These are phyloP conservation scores for Pulveroboletus ridleyi DNA, from an alignment of 1,284 basidiomycete species.

Conservation along the genomic window DNA sequence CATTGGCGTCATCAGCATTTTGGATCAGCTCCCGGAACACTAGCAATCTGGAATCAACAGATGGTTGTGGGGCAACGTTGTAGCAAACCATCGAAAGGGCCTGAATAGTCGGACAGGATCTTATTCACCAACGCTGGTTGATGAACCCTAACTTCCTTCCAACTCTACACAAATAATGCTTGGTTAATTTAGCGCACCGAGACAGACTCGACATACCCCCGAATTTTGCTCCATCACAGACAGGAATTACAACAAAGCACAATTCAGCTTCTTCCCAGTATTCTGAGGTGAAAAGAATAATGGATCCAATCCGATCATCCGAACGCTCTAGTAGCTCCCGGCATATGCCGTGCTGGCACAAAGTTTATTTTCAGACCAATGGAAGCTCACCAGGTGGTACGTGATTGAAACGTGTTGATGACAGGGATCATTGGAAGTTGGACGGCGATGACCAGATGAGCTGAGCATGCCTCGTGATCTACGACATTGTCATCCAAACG, in stretches of 20 bases:
- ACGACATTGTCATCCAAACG: too few relatives aligned
- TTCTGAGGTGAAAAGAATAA: too few relatives aligned
- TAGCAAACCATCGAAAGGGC: slow-evolving; percentile 1
- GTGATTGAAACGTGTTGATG: background rate
- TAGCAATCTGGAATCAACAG: background rate
- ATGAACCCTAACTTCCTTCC: background rate
- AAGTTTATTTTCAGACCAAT: background rate
- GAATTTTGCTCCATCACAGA: background rate
- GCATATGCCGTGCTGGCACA: background rate
- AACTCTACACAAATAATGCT: background rate
- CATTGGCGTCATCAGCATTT: background rate
- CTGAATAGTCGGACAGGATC: background rate
- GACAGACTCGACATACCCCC: background rate
- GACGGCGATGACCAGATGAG: background rate
- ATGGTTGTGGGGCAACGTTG: background rate
- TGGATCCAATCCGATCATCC: too few relatives aligned
- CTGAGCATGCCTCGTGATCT: background rate
- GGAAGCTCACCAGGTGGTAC: background rate
- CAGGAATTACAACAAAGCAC: background rate
- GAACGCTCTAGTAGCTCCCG: too few relatives aligned
- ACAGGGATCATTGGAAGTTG: background rate
- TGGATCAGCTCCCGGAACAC: background rate
- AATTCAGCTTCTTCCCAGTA: too few relatives aligned
- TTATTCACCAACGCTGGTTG: background rate
- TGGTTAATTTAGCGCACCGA: background rate